A percentile compares a stretch with the other conserved stretches of the same genome.
These are phyloP conservation scores for Guadua angustifolia DNA, from an alignment of 176 grass and related monocot species.

Conservation along the genomic window DNA sequence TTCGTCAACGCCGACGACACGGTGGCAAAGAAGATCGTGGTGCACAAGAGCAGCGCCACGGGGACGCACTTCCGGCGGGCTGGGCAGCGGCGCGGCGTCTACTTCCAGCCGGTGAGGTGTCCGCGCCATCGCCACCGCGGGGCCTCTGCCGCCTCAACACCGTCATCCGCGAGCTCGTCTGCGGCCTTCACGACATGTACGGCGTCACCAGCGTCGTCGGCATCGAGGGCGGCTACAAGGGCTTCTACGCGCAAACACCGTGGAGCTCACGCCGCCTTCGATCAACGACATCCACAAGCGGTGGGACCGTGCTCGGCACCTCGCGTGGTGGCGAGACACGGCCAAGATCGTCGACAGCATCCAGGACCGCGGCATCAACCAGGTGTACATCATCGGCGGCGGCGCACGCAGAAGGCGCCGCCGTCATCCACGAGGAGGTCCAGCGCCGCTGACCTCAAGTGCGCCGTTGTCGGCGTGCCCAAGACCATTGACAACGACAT, in stretches of 20 bases:
- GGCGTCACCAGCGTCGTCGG: slow-evolving; percentile 69
- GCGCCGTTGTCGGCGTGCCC: slow-evolving; percentile 74
- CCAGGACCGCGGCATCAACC: slow-evolving; percentile 74
- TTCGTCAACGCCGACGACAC: slow-evolving; percentile 77
- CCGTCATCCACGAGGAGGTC: slow-evolving; percentile 65
- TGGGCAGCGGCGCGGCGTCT: slow-evolving; percentile 78
- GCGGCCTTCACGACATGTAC: slow-evolving; percentile 79
- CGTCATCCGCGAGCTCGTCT: slow-evolving; percentile 77
- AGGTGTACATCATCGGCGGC: slow-evolving; percentile 90
- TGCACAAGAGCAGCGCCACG: slow-evolving; percentile 61
- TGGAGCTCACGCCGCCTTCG: slow-evolving; percentile 65
- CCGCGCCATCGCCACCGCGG: slow-evolving; percentile 85
- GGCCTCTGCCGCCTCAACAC: slow-evolving; percentile 91
- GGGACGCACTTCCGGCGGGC: slow-evolving; percentile 88
- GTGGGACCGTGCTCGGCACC: slow-evolving; percentile 82
- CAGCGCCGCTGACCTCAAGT: slow-evolving; percentile 65
- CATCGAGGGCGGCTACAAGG: slow-evolving; percentile 80
- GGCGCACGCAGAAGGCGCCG: slow-evolving; percentile 83
- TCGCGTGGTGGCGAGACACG: slow-evolving; percentile 82
- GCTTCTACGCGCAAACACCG: slow-evolving; percentile 86
- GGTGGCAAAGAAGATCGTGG: slow-evolving; percentile 90
- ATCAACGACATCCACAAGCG: slow-evolving; percentile 92
- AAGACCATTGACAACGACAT: slow-evolving; percentile 99
- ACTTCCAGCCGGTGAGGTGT: slow-evolving; percentile 70
- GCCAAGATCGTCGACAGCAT: slow-evolving; percentile 76